Percentiles rank a stretch among this genome's conserved stretches.
Conservation (phyloP, 106 monocot species). For the Dioscorea alata region DNA sequence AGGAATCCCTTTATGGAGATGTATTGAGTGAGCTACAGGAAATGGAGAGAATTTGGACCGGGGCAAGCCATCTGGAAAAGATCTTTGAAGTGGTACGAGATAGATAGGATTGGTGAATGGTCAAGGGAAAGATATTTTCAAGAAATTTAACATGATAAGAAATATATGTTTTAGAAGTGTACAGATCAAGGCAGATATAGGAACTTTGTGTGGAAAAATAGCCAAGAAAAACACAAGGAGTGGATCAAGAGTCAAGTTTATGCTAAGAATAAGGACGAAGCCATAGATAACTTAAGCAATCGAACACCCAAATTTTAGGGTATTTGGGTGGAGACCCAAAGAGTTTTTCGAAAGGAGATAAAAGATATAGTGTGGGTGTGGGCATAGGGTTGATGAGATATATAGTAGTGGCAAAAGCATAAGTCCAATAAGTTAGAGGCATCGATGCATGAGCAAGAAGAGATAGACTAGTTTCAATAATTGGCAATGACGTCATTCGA, state of each 20-base stretch:
- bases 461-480: no score
- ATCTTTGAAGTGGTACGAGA: no score
- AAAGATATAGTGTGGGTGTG: background rate
- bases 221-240: background rate
- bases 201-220: background rate
- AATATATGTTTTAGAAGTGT: no score
- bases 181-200: background rate
- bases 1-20: background rate
- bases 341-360: background rate
- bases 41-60: no score
- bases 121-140: no score
- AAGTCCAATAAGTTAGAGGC: background rate
- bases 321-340: background rate
- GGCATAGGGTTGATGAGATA: constrained; percentile 1
- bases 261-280: background rate
- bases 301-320: background rate
- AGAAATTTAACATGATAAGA: no score
- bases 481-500: no score
- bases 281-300: background rate
- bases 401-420: background rate
- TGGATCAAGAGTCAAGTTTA: background rate
- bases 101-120: no score
- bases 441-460: no score
- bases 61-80: no score
- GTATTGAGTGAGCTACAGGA: background rate